A percentile compares a stretch with the other conserved stretches of the same genome.
phyloP scores from a whole-genome alignment of 2,329 filamentous ascomycete species.

The Leptographium flavum region DNA sequence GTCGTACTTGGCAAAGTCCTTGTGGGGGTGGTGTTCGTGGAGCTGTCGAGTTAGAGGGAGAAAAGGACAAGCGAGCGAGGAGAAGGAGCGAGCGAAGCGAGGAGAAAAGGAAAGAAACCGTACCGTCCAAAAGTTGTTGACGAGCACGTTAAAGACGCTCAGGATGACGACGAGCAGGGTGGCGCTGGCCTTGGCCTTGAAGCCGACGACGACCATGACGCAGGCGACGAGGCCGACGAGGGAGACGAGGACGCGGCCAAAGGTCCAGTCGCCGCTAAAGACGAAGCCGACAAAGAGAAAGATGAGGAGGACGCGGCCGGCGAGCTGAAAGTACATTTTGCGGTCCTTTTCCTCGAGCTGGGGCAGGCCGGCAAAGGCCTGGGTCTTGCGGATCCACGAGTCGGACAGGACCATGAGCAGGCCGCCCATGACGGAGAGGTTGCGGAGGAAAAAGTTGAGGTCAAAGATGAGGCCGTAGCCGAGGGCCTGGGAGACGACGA shows the following conservation, averaged over 20 bases:
- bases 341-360: slow-evolving; percentile 96
- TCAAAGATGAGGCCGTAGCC: slow-evolving; percentile 98
- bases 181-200: slow-evolving; percentile 99
- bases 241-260: slow-evolving; percentile 77
- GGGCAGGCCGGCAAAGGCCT: slow-evolving; percentile 88
- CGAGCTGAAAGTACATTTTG: slow-evolving; percentile 99
- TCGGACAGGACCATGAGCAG: slow-evolving; percentile 96
- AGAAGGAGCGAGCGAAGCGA: not conserved
- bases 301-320: slow-evolving; percentile 86
- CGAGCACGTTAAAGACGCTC: slow-evolving; percentile 89
- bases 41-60: slow-evolving; percentile 41
- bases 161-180: slow-evolving; percentile 89
- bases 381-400: slow-evolving; percentile 94
- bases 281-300: slow-evolving; percentile 97
- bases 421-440: slow-evolving; percentile 92
- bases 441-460: slow-evolving; percentile 99
- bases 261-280: slow-evolving; percentile 83
- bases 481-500: slow-evolving; percentile 85
- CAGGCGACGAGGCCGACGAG: slow-evolving; percentile 78
- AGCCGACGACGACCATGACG: slow-evolving; percentile 96
- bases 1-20: slow-evolving; percentile 99
- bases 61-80: no score
- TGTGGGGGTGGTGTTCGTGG: slow-evolving; percentile 95
- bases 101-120: slow-evolving; percentile 20
- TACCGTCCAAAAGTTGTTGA: slow-evolving; percentile 99